Conservation (phyloP, 1,139 yeast species). For the Debaryomyces sp. region DNA sequence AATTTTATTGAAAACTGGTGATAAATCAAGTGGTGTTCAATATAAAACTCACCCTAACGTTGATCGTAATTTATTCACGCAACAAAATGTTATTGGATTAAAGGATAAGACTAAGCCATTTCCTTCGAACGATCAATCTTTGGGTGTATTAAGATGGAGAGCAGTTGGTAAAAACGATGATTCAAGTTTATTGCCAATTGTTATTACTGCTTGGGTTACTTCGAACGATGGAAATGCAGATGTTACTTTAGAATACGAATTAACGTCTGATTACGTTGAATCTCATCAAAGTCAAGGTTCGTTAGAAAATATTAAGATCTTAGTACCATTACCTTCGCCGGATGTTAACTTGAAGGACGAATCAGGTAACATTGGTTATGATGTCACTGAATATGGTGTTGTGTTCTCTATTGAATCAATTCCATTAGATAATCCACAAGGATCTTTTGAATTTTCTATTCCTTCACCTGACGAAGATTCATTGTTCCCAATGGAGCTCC, state of each 20-base stretch:
- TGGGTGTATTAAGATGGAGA: conserved; percentile 93
- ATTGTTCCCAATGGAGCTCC: conserved; percentile 83
- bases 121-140: conserved; percentile 87
- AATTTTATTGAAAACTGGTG: conserved; percentile 56
- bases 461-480: conserved; percentile 80
- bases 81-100: conserved; percentile 62
- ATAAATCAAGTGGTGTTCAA: conserved; percentile 55
- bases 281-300: conserved; percentile 22
- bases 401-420: conserved; percentile 55
- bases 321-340: conserved; percentile 64
- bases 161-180: conserved; percentile 63
- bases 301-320: conserved; percentile 53
- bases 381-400: conserved; percentile 62
- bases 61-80: conserved; percentile 70
- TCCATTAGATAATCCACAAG: conserved; percentile 56
- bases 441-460: conserved; percentile 79
- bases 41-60: conserved; percentile 97
- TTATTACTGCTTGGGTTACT: conserved; percentile 85
- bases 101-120: conserved; percentile 79
- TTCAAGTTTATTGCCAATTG: conserved; percentile 65
- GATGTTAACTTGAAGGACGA: conserved; percentile 60
- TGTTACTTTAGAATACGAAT: conserved; percentile 88
- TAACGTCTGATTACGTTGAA: conserved; percentile 44
- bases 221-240: conserved; percentile 63
- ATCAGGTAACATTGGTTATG: conserved; percentile 48